Percentiles rank a stretch among this genome's conserved stretches.
These are phyloP conservation scores for Trametes cubensis DNA, from an alignment of 768 basidiomycete genomes.

Conservation along the genomic window DNA sequence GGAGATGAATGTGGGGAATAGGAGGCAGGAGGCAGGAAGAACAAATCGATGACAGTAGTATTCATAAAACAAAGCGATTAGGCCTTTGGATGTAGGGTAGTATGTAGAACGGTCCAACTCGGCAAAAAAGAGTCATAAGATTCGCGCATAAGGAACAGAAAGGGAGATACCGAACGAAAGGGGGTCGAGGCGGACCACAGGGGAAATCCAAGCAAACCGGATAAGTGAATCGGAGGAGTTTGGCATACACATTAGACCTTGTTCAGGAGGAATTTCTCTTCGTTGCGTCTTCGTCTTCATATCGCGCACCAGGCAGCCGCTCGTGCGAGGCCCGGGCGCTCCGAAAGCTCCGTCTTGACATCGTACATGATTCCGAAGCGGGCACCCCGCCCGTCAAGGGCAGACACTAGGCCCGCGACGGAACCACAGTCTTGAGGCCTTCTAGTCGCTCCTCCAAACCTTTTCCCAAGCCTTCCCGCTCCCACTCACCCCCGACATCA, in stretches of 20 bases:
- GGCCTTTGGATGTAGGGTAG: constrained; percentile 5
- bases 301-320: neutral
- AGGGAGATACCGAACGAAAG: neutral
- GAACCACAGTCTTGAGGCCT: constrained; percentile 42
- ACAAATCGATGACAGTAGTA: constrained; percentile 6
- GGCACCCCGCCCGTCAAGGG: neutral
- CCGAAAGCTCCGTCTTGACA: neutral
- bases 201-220: constrained; percentile 4
- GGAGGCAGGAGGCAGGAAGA: neutral
- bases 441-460: constrained; percentile 86
- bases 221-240: neutral
- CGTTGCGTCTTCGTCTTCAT: constrained; percentile 3
- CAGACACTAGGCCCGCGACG: constrained; percentile 19
- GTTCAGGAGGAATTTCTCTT: neutral
- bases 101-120: constrained; percentile 15
- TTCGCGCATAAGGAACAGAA: neutral
- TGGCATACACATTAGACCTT: constrained; percentile 19
- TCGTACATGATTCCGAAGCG: constrained; percentile 4
- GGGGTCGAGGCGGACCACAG: neutral
- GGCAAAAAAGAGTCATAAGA: neutral
- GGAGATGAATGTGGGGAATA: neutral
- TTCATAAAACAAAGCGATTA: constrained; percentile 16
- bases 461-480: constrained; percentile 77
- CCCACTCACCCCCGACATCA: constrained; percentile 84
- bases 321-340: neutral